Conservation (phyloP, 306 rosid species). For the Alnus rubra region DNA sequence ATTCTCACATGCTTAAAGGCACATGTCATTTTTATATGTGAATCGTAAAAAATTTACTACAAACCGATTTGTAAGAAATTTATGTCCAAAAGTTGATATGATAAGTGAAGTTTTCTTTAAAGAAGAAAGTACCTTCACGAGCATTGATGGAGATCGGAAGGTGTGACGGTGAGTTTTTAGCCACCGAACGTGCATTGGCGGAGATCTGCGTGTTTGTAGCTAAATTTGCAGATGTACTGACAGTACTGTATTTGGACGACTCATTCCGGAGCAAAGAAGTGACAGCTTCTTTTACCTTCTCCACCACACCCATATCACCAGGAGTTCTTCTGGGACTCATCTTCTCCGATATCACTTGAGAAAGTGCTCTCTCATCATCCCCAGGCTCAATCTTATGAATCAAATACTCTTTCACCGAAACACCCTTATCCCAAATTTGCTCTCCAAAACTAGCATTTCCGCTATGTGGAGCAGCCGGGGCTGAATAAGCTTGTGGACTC, state of each 20-base stretch:
- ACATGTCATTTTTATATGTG: too few relatives aligned
- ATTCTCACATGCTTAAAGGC: too few relatives aligned
- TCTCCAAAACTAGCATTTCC: slow-evolving; percentile 24
- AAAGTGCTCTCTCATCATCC: slow-evolving; percentile 86
- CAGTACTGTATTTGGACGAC: slow-evolving; percentile 18
- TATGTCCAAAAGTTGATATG: too few relatives aligned
- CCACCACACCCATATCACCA: slow-evolving; percentile 64
- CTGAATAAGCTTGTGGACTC: slow-evolving; percentile 14
- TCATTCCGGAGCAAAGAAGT: slow-evolving; percentile 65
- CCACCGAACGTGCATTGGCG: slow-evolving; percentile 22
- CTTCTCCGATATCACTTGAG: slow-evolving; percentile 74
- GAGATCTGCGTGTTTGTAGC: slow-evolving; percentile 31
- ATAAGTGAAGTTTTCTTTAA: too few relatives aligned
- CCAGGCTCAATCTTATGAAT: slow-evolving; percentile 82
- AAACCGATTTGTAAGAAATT: too few relatives aligned
- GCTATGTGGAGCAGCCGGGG: slow-evolving; percentile 27
- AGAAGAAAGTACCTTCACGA: slow-evolving; percentile 45
- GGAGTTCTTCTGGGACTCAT: slow-evolving; percentile 62
- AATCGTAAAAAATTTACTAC: too few relatives aligned
- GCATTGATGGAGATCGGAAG: slow-evolving; percentile 44
- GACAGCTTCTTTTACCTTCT: slow-evolving; percentile 78
- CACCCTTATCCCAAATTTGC: slow-evolving; percentile 74
- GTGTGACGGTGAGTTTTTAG: slow-evolving; percentile 32
- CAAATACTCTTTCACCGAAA: slow-evolving; percentile 71
- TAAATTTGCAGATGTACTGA: slow-evolving; percentile 22